Percentiles rank a stretch among this genome's conserved stretches.
Conservation (phyloP, 352 stramenopile genomes). For the Phytopythium oedochilum region DNA sequence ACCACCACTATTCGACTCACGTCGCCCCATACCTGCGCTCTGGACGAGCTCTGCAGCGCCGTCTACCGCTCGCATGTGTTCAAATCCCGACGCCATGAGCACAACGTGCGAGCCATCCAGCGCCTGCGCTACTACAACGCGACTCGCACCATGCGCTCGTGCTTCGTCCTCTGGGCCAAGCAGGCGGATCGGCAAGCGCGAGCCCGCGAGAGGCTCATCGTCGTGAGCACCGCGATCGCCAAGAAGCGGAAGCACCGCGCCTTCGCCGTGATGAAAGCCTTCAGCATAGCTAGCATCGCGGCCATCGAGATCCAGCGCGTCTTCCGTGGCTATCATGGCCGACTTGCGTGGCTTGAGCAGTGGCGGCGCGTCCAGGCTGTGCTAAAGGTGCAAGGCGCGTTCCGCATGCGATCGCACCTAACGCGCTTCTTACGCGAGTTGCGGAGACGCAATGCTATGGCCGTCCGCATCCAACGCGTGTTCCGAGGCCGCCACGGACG, state of each 20-base stretch:
- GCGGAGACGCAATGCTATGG: slow-evolving; percentile 31
- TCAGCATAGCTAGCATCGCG: slow-evolving; percentile 42
- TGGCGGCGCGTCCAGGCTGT: slow-evolving; percentile 45
- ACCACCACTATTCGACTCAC: not conserved
- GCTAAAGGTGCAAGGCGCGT: slow-evolving; percentile 53
- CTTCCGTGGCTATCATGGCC: slow-evolving; percentile 39
- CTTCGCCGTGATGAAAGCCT: slow-evolving; percentile 32
- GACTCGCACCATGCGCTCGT: slow-evolving; percentile 31
- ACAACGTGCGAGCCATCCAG: slow-evolving; percentile 42
- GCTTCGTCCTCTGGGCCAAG: slow-evolving; percentile 34
- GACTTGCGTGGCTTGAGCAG: slow-evolving; percentile 16
- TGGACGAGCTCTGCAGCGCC: slow-evolving; percentile 51
- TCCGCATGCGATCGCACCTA: slow-evolving; percentile 64
- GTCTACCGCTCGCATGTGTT: slow-evolving; percentile 54
- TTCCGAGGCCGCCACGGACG: slow-evolving; percentile 57
- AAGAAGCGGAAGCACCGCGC: slow-evolving; percentile 10
- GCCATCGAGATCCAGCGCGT: slow-evolving; percentile 62
- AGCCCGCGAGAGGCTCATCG: slow-evolving; percentile 24
- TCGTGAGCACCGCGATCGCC: slow-evolving; percentile 21
- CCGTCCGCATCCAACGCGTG: slow-evolving; percentile 52
- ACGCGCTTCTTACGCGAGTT: slow-evolving; percentile 34
- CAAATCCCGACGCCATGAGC: slow-evolving; percentile 34
- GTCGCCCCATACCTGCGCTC: slow-evolving; percentile 35
- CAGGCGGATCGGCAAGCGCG: slow-evolving; percentile 23
- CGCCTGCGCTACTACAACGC: slow-evolving; percentile 46